Evolutionary conservation across 768 basidiomycete genomes (phyloP).

Genomic region (Sporobolomyces roseus): DNA sequence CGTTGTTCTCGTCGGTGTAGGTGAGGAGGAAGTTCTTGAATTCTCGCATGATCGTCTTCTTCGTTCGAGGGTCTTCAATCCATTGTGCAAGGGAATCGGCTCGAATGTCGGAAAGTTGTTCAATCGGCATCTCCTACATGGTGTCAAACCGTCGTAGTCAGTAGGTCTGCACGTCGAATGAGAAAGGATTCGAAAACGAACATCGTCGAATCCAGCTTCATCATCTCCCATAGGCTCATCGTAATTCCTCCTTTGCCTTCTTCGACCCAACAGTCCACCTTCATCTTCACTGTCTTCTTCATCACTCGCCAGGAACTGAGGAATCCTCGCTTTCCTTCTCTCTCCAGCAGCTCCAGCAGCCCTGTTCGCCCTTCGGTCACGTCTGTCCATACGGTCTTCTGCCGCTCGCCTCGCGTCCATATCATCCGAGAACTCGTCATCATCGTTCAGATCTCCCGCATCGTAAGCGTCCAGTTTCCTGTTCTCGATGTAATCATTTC

Average conservation of each 20-base stretch:
- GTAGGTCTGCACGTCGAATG: too few relatives aligned
- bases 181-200: slow-evolving; percentile 52
- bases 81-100: slow-evolving; percentile 96
- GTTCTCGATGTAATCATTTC: slow-evolving; percentile 83
- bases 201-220: slow-evolving; percentile 81
- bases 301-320: slow-evolving; percentile 79
- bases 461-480: slow-evolving; percentile 80
- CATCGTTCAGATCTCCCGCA: slow-evolving; percentile 79
- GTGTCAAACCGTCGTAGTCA: too few relatives aligned
- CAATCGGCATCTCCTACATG: slow-evolving; percentile 87
- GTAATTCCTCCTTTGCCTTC: slow-evolving; percentile 80
- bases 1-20: slow-evolving; percentile 84
- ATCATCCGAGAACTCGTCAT: slow-evolving; percentile 63
- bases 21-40: slow-evolving; percentile 95
- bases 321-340: slow-evolving; percentile 72
- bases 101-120: slow-evolving; percentile 96
- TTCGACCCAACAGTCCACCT: slow-evolving; percentile 62
- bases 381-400: slow-evolving; percentile 78
- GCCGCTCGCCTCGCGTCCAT: slow-evolving; percentile 70
- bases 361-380: slow-evolving; percentile 69
- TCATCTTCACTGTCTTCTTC: slow-evolving; percentile 66
- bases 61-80: slow-evolving; percentile 89
- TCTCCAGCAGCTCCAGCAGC: slow-evolving; percentile 59
- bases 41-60: slow-evolving; percentile 81
- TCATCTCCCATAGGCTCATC: slow-evolving; percentile 90